Base-by-base conservation (phyloP, 108 stramenopile genomes). In the Skeletonema menzelii region DNA sequence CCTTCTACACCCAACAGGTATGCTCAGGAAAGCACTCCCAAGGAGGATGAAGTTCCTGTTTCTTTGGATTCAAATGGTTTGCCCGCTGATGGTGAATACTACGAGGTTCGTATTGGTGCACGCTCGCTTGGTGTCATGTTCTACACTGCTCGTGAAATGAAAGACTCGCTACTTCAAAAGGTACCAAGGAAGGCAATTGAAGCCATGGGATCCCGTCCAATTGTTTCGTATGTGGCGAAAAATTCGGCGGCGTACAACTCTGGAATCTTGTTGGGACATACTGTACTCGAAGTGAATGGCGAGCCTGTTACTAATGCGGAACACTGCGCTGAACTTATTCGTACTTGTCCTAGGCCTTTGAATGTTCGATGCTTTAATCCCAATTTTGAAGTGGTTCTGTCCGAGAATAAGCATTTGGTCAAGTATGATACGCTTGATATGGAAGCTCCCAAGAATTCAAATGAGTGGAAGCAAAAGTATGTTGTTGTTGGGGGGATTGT, bases 401-500 rank as follows among this genome's bases (percentile, higher is more conserved):
- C 59, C 8, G 73, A 82, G 55, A 72, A 76, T 11, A 28, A 49
- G 28, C 46, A 62, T 32, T 71, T 61, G 76, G 81, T 82, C 47
- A 64, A 77, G 53, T 82, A 82, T 35, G 66, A 82, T 47, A 77
- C 61, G 13, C 63, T 32, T 44, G 71, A 64, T 35, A 46, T 61
- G 44, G 68, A 68, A 11, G 65, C 71, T 20, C 80, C 80, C 0
- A 42, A 3, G 3, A 63, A 14, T 59, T 4, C 20, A 2, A 19
- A 42, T 27, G 81, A 82, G 24, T 82, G 81, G 81, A 82, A 82
- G 76, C 59, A 30, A 20, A 82, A 82, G 61, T 77, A 57, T 69
- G 81, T 82, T 13, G 76, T 77, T 14, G 76, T 82, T 15, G 81
- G 81, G 14, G 81, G 72, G 5, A 82, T 82, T 3, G 40, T 77